A percentile compares a stretch with the other conserved stretches of the same genome.
These are phyloP conservation scores for Backusella circina DNA, from an alignment of 192 early-diverging fungal species.

Conservation along the genomic window DNA sequence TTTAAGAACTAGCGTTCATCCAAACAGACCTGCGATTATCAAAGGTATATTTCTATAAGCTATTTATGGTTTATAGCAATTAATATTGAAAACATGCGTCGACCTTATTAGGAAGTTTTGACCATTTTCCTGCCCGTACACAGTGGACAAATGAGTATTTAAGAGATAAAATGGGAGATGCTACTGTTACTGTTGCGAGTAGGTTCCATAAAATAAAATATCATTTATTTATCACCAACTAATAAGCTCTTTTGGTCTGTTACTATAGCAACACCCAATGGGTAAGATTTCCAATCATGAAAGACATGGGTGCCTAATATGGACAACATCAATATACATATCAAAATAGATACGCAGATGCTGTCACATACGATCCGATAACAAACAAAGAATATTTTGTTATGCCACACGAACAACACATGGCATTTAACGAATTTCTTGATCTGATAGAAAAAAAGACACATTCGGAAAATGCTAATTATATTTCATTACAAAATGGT, in stretches of 20 bases:
- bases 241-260: background rate
- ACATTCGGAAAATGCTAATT: slow-evolving; percentile 27
- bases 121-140: slow-evolving; percentile 42
- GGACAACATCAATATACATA: background rate
- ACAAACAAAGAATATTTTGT: slow-evolving; percentile 41
- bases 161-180: slow-evolving; percentile 20
- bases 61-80: no score
- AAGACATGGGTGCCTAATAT: background rate
- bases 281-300: background rate
- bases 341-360: slow-evolving; percentile 40
- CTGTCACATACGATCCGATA: slow-evolving; percentile 33
- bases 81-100: background rate
- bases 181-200: slow-evolving; percentile 42
- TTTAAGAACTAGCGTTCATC: slow-evolving; percentile 34
- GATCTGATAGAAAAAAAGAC: slow-evolving; percentile 29
- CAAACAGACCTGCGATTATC: slow-evolving; percentile 43
- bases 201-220: slow-evolving; percentile 1
- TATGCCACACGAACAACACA: slow-evolving; percentile 44
- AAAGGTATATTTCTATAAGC: slow-evolving; percentile 13
- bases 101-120: slow-evolving; percentile 14
- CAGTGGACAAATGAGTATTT: slow-evolving; percentile 50
- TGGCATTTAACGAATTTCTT: slow-evolving; percentile 42
- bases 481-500: slow-evolving; percentile 51
- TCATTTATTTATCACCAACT: background rate
- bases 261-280: slow-evolving; percentile 22